These are phyloP conservation scores for Fragaria ananassa DNA, from an alignment of 306 rosid genomes.

Conservation along the genomic window DNA sequence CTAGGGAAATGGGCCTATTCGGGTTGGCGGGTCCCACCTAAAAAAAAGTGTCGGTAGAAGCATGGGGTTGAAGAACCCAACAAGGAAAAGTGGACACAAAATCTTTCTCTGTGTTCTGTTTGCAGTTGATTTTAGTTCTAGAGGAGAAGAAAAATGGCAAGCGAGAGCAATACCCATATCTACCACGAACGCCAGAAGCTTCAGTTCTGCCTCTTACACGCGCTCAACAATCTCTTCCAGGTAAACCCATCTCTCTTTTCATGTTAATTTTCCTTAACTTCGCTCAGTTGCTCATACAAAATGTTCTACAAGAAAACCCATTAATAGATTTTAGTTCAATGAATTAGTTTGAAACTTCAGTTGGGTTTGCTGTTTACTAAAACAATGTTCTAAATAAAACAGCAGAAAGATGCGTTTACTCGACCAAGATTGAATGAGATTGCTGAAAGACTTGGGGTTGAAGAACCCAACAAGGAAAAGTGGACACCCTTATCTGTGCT, in stretches of 20 bases:
- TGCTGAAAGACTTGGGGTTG: slow-evolving; percentile 55
- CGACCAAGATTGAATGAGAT: slow-evolving; percentile 61
- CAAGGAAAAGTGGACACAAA: no score
- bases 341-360: background rate
- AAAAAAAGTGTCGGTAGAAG: no score
- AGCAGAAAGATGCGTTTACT: slow-evolving; percentile 68
- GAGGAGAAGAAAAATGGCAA: slow-evolving; percentile 37
- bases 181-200: slow-evolving; percentile 83
- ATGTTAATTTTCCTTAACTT: background rate
- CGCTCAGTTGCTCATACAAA: slow-evolving; percentile 9
- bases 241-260: slow-evolving; percentile 31
- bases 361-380: background rate
- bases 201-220: slow-evolving; percentile 81
- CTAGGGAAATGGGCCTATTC: no score
- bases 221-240: slow-evolving; percentile 91
- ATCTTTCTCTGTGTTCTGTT: no score
- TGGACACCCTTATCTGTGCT: slow-evolving; percentile 64
- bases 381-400: slow-evolving; percentile 19
- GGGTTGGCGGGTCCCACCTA: no score
- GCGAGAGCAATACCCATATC: slow-evolving; percentile 31
- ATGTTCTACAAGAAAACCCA: background rate
- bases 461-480: slow-evolving; percentile 46
- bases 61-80: no score
- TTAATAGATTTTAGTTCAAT: background rate
- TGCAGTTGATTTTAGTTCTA: no score